Evolutionary conservation across 106 monocot genomes (phyloP).

Genomic region (Dioscorea dumetorum): DNA sequence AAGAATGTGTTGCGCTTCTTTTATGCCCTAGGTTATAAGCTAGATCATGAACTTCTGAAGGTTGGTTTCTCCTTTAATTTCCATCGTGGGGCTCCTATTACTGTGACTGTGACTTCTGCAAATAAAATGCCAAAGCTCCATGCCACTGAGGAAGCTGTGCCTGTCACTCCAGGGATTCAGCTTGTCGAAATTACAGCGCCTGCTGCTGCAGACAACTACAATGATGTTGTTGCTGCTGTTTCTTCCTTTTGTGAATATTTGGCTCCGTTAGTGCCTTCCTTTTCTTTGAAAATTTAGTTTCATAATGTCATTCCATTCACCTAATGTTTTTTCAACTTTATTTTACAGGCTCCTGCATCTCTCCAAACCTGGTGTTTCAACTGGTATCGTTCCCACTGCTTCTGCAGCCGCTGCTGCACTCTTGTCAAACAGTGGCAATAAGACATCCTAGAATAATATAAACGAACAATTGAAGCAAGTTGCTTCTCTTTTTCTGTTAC

Average conservation of each 20-base stretch:
- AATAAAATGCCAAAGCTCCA: conserved; percentile 76
- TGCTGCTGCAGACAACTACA: conserved; percentile 77
- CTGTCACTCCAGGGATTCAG: conserved; percentile 74
- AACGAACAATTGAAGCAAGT: too few species aligned
- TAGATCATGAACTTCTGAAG: conserved; percentile 89
- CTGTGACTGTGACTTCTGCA: conserved; percentile 64
- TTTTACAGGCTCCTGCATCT: conserved; percentile 77
- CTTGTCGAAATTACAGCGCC: conserved; percentile 89
- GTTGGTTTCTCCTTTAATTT: conserved; percentile 70
- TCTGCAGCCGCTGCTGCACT: conserved; percentile 79
- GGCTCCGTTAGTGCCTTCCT: conserved; percentile 68
- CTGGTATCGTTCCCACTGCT: conserved; percentile 86
- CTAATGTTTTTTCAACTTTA: neutral
- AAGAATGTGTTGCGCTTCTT: conserved; percentile 77
- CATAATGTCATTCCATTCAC: neutral
- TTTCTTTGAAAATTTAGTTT: neutral
- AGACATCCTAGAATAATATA: conserved; percentile 11
- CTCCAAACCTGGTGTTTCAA: conserved; percentile 84
- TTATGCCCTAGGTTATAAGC: conserved; percentile 76
- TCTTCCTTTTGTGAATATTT: conserved; percentile 84
- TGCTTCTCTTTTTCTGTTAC: too few species aligned
- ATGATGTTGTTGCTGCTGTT: conserved; percentile 70
- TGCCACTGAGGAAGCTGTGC: conserved; percentile 78
- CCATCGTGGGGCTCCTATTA: conserved; percentile 60
- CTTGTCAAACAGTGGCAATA: conserved; percentile 59